phyloP scores from a whole-genome alignment of 2,329 filamentous ascomycete species.

The Thelonectria olida region DNA sequence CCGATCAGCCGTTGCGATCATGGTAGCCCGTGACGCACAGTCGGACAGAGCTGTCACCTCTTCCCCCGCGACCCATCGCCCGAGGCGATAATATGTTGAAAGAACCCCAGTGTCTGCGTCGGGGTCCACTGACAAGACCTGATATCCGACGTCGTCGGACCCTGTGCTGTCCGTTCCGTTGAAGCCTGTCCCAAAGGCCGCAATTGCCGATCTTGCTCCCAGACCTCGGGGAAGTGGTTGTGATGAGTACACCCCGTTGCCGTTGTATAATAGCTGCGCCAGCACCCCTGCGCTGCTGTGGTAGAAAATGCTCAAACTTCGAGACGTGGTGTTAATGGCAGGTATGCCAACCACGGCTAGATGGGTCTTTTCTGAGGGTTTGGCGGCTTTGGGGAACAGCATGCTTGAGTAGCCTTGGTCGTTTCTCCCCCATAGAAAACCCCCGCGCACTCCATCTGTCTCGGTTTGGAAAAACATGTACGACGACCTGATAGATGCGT shows the following conservation, averaged over 20 bases:
- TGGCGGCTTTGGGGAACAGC: neutral
- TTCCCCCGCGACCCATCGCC: neutral
- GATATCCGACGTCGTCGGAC: neutral
- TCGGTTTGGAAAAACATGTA: constrained; percentile 9
- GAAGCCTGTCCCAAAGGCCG: constrained; percentile 1
- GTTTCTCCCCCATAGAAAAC: neutral
- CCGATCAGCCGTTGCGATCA: constrained; percentile 1
- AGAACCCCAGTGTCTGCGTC: neutral
- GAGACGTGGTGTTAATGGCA: neutral
- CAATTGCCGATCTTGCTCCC: neutral
- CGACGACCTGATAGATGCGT: neutral
- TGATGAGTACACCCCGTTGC: neutral
- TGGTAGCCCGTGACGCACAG: neutral
- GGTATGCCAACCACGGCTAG: neutral
- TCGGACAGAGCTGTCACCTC: constrained; percentile 4
- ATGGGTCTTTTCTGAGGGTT: neutral
- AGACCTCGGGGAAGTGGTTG: neutral
- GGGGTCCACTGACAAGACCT: constrained; percentile 3
- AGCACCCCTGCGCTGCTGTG: constrained; percentile 3
- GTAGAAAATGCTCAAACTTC: constrained; percentile 9
- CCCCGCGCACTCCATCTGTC: neutral
- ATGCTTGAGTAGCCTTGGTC: neutral
- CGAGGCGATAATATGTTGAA: constrained; percentile 8
- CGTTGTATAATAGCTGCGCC: constrained; percentile 1
- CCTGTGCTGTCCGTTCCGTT: neutral